These are phyloP conservation scores for Starmerella etchellsii DNA, from an alignment of 805 yeast species.

Conservation along the genomic window DNA sequence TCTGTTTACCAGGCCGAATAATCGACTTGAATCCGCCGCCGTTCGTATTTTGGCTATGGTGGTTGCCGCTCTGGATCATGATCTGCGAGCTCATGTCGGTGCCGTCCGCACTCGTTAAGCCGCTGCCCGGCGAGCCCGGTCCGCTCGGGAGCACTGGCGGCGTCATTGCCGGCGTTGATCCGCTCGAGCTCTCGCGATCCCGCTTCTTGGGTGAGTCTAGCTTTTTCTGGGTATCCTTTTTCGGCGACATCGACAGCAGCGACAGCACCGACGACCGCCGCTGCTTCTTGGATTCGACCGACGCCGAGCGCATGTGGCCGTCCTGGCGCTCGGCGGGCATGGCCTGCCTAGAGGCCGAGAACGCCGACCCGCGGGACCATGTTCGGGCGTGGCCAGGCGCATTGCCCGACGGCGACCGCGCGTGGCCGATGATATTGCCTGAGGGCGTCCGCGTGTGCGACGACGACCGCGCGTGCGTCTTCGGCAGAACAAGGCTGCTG, in stretches of 20 bases:
- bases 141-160: neutral
- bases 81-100: neutral
- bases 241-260: slow-evolving; percentile 9
- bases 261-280: slow-evolving; percentile 15
- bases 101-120: neutral
- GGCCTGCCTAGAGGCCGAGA: neutral
- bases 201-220: neutral
- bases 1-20: slow-evolving; percentile 29
- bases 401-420: neutral
- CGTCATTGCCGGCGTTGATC: neutral
- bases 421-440: slow-evolving; percentile 1
- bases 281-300: slow-evolving; percentile 15
- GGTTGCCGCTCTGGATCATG: neutral
- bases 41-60: neutral
- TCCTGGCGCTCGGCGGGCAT: neutral
- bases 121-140: neutral
- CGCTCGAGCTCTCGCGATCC: neutral
- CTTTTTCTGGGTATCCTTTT: slow-evolving; percentile 17
- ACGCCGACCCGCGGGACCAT: slow-evolving; percentile 1
- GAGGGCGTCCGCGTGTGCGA: neutral
- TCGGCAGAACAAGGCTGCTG: neutral
- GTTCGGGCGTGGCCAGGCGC: neutral
- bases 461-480: too few relatives aligned
- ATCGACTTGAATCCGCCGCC: slow-evolving; percentile 6
- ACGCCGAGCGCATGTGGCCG: slow-evolving; percentile 5